Evolutionary conservation across 2,329 filamentous ascomycete genomes (phyloP), one percentile per base, ranked within the genome.

Genomic region (Hypoxylon sp.): DNA sequence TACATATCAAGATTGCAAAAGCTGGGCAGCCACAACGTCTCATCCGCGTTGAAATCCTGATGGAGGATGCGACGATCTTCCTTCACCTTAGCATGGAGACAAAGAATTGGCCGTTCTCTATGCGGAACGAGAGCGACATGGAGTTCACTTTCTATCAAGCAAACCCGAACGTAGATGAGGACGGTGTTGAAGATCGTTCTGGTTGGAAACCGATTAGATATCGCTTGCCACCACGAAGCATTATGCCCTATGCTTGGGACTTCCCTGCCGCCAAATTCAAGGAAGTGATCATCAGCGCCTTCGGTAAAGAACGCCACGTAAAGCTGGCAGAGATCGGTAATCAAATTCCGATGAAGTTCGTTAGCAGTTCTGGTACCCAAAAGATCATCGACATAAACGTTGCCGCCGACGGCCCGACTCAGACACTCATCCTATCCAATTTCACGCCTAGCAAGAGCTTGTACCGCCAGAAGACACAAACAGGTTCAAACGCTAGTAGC

Each of bases 201-300:
- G 93, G 94, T 3, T 99, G 96, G 93, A 92, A 93, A 71, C 95
- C 94, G 1, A 93, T 99, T 69, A 88, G 94, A 59, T 99, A 99
- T 81, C 91, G 95, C 33, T 85, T 99, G 31, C 97, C 97, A 1
- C 91, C 95, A 11, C 88, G 96, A 67, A 98, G 95, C 80, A 98
- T 99, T 80, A 99, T 99, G 96, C 96, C 97, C 0, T 99, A 99
- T 77, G 95, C 96, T 1, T 99, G 96, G 96, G 97, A 99, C 78
- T 99, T 97, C 81, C 97, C 96, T 0, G 95, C 96, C 1, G 95
- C 94, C n/a, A 98, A 97, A 82, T 92, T 93, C 82, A 97, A 96
- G 76, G 96, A 98, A 78, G 88, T 99, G 42, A 90, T 98, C 55
- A 89, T 99, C 77, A 90, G 85, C 59, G 91, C 91, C 6, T 90